A percentile compares a stretch with the other conserved stretches of the same genome.
Evolutionary conservation across 306 rosid species (phyloP).

Genomic region (Mimosa bimucronata): DNA sequence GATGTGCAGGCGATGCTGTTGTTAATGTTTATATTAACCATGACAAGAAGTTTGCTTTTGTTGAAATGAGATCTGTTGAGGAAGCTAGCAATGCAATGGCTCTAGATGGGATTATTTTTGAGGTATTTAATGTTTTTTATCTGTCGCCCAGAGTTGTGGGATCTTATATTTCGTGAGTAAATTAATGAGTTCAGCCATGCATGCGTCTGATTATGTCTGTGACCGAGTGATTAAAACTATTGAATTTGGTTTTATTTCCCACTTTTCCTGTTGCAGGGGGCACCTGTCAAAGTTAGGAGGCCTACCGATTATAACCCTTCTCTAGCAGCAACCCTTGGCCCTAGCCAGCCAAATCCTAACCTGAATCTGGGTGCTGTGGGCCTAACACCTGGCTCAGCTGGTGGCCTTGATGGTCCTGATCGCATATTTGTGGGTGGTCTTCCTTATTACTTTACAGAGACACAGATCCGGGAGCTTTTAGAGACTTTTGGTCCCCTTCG

Average conservation of each 20-base stretch:
- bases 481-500: conserved; percentile 98
- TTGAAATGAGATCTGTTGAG: conserved; percentile 99
- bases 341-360: conserved; percentile 96
- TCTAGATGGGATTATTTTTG: conserved; percentile 95
- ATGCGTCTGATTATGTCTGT: not conserved
- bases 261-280: conserved; percentile 59
- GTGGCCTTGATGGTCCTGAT: conserved; percentile 99
- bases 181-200: not conserved
- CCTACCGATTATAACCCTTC: conserved; percentile 98
- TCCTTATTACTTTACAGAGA: conserved; percentile 95
- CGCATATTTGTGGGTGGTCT: conserved; percentile 99
- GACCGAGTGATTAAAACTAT: not conserved
- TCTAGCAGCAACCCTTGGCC: conserved; percentile 96
- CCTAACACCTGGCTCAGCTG: conserved; percentile 97
- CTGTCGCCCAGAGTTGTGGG: not conserved
- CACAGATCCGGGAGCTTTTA: conserved; percentile 89
- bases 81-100: conserved; percentile 99
- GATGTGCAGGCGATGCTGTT: conserved; percentile 86
- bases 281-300: conserved; percentile 98
- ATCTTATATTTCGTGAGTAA: not conserved
- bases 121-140: conserved; percentile 48
- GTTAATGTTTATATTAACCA: conserved; percentile 98
- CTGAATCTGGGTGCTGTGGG: conserved; percentile 91
- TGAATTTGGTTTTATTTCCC: conserved; percentile 18
- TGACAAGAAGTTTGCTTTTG: conserved; percentile 97